Evolutionary conservation across 1,139 yeast genomes (phyloP).

Genomic region (Pichia norvegensis): DNA sequence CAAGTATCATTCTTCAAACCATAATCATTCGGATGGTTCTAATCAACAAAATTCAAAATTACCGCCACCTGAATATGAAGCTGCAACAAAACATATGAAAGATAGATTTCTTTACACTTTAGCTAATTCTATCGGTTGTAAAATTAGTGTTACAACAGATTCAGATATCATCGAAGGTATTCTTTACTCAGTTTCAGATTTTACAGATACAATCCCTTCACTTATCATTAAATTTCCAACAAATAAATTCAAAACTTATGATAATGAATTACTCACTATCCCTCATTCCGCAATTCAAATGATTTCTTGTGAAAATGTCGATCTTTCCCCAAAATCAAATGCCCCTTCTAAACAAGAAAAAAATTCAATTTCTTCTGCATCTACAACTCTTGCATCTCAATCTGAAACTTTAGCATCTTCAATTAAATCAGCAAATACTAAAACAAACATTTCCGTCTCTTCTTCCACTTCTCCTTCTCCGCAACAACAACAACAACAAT

Average conservation of each 20-base stretch:
- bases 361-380: not conserved
- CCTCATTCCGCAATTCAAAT: constrained; percentile 58
- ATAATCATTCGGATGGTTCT: not conserved
- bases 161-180: constrained; percentile 45
- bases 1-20: not conserved
- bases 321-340: constrained; percentile 26
- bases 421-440: not conserved
- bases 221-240: constrained; percentile 43
- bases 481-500: no score
- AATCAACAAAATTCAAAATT: constrained; percentile 1
- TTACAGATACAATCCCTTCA: constrained; percentile 33
- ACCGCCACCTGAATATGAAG: constrained; percentile 25
- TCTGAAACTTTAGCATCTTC: not conserved
- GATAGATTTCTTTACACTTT: constrained; percentile 32
- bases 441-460: not conserved
- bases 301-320: constrained; percentile 42
- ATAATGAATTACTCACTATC: constrained; percentile 36
- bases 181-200: constrained; percentile 34
- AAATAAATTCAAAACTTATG: constrained; percentile 17
- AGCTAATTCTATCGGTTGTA: constrained; percentile 40
- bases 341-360: not conserved
- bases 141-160: constrained; percentile 34
- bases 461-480: not conserved
- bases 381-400: not conserved
- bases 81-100: constrained; percentile 27